Evolutionary conservation across 2,329 filamentous ascomycete species (phyloP).

Genomic region (Neofusicoccum sp.): DNA sequence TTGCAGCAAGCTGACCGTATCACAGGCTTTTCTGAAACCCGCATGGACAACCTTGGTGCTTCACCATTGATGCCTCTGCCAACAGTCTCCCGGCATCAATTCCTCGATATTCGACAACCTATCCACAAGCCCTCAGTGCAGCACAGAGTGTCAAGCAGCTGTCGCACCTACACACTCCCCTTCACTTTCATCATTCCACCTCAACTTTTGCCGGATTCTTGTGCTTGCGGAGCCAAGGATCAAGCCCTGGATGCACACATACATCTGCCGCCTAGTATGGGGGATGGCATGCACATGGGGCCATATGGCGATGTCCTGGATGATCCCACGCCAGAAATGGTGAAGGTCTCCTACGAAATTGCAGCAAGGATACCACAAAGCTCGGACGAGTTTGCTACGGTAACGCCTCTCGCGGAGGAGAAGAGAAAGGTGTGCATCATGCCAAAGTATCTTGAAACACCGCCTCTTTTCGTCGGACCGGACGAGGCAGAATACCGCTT

Average conservation of each 20-base stretch:
- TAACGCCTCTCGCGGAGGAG: neutral
- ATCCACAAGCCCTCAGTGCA: neutral
- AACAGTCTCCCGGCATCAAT: neutral
- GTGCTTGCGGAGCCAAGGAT: neutral
- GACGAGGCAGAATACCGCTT: neutral
- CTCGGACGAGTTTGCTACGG: neutral
- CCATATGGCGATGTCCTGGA: neutral
- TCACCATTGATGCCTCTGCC: neutral
- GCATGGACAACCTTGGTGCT: neutral
- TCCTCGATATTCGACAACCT: neutral
- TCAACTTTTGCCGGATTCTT: neutral
- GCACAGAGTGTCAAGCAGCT: neutral
- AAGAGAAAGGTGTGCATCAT: neutral
- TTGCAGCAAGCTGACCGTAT: neutral
- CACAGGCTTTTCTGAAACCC: neutral
- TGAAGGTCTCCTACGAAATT: neutral
- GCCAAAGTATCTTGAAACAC: neutral
- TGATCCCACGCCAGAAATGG: slow-evolving; percentile 7
- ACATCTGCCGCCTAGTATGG: neutral
- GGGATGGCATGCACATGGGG: neutral
- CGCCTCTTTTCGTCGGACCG: neutral
- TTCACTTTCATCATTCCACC: slow-evolving; percentile 1
- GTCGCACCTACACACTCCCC: neutral
- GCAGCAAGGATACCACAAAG: neutral
- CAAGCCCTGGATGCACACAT: neutral